Evolutionary conservation across 1,284 basidiomycete genomes (phyloP).

Genomic region (Porogramme epimiltina): DNA sequence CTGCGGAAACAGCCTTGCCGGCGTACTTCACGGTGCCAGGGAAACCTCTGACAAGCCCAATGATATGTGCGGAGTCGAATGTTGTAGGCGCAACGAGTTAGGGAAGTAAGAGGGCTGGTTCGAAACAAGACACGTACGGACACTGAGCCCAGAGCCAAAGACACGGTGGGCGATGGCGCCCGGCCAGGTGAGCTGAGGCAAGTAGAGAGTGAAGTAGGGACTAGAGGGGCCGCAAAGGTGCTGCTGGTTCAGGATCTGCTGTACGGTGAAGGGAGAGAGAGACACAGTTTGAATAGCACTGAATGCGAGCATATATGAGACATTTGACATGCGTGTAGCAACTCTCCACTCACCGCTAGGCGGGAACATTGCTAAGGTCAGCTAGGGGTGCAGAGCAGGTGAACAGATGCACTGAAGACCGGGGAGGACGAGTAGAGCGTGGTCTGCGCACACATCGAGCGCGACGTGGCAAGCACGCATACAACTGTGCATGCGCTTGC

Average conservation of each 20-base stretch:
- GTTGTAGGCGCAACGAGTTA: conserved; percentile 85
- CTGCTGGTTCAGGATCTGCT: conserved; percentile 83
- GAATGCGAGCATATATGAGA: not conserved
- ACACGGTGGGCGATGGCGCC: conserved; percentile 85
- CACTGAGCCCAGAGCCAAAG: conserved; percentile 81
- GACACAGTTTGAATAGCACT: conserved; percentile 64
- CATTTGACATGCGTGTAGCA: not conserved
- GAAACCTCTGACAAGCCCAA: conserved; percentile 70
- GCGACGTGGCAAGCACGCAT: too few species aligned
- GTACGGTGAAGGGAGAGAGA: conserved; percentile 56
- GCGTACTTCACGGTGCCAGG: conserved; percentile 76
- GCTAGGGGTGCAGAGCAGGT: too few species aligned
- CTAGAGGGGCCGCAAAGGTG: conserved; percentile 83
- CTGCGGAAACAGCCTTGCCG: conserved; percentile 77
- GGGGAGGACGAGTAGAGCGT: too few species aligned
- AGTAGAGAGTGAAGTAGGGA: conserved; percentile 96
- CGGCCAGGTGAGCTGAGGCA: conserved; percentile 92
- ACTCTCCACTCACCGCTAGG: conserved; percentile 45
- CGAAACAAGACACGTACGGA: conserved; percentile 61
- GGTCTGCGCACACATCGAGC: too few species aligned
- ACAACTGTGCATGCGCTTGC: too few species aligned
- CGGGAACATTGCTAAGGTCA: conserved; percentile 41
- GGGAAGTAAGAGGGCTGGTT: conserved; percentile 88
- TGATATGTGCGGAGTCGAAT: conserved; percentile 78
- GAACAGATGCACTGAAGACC: too few species aligned